These are phyloP conservation scores for Debaryomycetaceae sp. DNA, from an alignment of 1,139 yeast species.

Conservation along the genomic window DNA sequence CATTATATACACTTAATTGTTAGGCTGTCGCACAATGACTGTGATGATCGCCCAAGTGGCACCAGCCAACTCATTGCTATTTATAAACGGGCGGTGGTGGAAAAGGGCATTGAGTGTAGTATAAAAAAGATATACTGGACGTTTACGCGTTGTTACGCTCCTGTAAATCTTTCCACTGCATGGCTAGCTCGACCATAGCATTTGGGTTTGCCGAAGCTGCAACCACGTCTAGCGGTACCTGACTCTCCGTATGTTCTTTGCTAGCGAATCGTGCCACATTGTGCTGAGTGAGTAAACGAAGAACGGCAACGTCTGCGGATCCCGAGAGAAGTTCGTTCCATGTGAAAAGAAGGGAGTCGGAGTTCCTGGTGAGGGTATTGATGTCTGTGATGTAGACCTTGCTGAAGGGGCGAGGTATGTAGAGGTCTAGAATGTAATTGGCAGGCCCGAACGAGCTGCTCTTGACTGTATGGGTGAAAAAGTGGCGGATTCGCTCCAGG, in stretches of 20 bases:
- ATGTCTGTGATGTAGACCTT: conserved; percentile 72
- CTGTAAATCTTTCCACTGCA: conserved; percentile 43
- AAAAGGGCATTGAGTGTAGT: too few species aligned
- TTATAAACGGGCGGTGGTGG: too few species aligned
- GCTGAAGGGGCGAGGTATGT: conserved; percentile 70
- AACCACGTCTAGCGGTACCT: conserved; percentile 86
- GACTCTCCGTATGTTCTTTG: conserved; percentile 83
- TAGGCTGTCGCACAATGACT: too few species aligned
- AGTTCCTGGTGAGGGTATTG: conserved; percentile 76
- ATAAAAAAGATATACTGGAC: too few species aligned
- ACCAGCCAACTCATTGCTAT: too few species aligned
- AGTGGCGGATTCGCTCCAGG: conserved; percentile 46
- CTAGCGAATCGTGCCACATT: conserved; percentile 71
- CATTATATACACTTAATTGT: neutral
- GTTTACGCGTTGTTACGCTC: neutral
- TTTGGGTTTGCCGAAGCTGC: conserved; percentile 72
- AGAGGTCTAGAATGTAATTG: conserved; percentile 71
- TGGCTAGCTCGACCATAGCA: conserved; percentile 61
- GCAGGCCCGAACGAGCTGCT: conserved; percentile 47
- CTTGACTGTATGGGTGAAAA: conserved; percentile 46
- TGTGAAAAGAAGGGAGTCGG: conserved; percentile 73
- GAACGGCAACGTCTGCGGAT: conserved; percentile 24
- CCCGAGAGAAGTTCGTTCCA: conserved; percentile 68
- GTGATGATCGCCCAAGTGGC: too few species aligned
- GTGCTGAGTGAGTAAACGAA: conserved; percentile 67